These are phyloP conservation scores for Clavispora asparagi DNA, from an alignment of 805 yeast genomes.

Conservation along the genomic window DNA sequence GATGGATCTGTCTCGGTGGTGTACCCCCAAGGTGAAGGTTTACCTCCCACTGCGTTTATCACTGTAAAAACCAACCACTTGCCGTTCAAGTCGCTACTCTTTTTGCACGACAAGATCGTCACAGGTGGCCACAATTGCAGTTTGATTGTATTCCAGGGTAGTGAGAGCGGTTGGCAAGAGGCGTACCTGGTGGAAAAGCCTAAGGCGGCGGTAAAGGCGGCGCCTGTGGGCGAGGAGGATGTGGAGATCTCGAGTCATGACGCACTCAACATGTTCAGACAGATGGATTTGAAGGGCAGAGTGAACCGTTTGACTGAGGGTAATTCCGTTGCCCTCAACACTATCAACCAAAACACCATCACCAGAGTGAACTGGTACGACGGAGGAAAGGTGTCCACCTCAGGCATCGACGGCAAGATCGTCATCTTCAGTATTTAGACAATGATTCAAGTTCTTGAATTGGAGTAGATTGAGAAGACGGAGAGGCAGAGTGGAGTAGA, in stretches of 20 bases:
- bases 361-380: slow-evolving; percentile 52
- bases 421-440: slow-evolving; percentile 53
- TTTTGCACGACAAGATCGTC: slow-evolving; percentile 60
- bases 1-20: slow-evolving; percentile 80
- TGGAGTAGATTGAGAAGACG: too few species aligned
- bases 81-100: slow-evolving; percentile 76
- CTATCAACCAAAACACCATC: slow-evolving; percentile 90
- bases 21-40: slow-evolving; percentile 65
- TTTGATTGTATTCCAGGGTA: slow-evolving; percentile 79
- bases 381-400: slow-evolving; percentile 48
- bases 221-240: slow-evolving; percentile 39
- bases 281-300: slow-evolving; percentile 91
- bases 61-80: slow-evolving; percentile 61
- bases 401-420: slow-evolving; percentile 89
- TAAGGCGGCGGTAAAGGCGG: slow-evolving; percentile 43
- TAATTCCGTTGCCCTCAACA: slow-evolving; percentile 45
- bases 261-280: slow-evolving; percentile 90
- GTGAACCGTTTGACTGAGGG: slow-evolving; percentile 37
- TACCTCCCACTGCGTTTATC: slow-evolving; percentile 56
- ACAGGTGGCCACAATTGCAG: slow-evolving; percentile 93
- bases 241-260: slow-evolving; percentile 63
- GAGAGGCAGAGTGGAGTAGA: too few species aligned
- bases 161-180: slow-evolving; percentile 58
- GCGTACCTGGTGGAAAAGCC: slow-evolving; percentile 50
- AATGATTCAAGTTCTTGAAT: neutral